Percentiles rank a stretch among this genome's conserved stretches.
Conservation (phyloP, 176 grass and related monocot species). For the Sorghum bicolor region DNA sequence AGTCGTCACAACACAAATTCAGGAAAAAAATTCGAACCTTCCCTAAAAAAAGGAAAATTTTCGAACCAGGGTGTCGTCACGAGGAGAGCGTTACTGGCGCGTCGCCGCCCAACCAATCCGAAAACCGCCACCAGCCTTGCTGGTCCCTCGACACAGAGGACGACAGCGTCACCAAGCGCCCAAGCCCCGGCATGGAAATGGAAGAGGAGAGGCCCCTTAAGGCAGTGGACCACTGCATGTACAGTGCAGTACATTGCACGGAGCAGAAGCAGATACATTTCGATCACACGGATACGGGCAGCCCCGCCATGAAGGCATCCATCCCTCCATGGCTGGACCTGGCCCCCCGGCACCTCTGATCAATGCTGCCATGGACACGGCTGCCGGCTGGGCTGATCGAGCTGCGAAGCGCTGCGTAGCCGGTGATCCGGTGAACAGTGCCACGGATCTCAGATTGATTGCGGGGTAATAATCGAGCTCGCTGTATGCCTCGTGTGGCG, state of each 20-base stretch:
- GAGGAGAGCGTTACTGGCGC: not conserved
- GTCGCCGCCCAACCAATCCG: conserved; percentile 31
- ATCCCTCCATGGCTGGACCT: not conserved
- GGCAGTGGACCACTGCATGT: not conserved
- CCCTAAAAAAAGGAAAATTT: too few relatives aligned
- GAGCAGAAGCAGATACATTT: not conserved
- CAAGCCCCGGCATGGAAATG: not conserved
- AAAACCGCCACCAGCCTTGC: not conserved
- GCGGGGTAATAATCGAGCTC: not conserved
- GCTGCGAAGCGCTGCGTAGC: not conserved
- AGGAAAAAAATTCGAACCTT: not conserved
- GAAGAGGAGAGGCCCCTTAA: not conserved
- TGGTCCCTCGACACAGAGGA: not conserved
- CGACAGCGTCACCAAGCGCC: not conserved
- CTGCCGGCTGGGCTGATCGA: not conserved
- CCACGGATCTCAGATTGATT: conserved; percentile 4
- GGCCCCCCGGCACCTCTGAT: conserved; percentile 18
- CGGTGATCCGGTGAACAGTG: conserved; percentile 15
- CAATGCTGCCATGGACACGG: conserved; percentile 10
- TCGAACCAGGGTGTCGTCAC: not conserved
- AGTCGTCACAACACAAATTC: not conserved
- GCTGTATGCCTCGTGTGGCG: not conserved
- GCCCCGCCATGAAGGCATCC: conserved; percentile 6
- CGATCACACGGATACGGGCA: conserved; percentile 11
- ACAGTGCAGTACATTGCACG: not conserved